phyloP scores from a whole-genome alignment of 2,329 filamentous ascomycete genomes.

The Tothia fuscella region DNA sequence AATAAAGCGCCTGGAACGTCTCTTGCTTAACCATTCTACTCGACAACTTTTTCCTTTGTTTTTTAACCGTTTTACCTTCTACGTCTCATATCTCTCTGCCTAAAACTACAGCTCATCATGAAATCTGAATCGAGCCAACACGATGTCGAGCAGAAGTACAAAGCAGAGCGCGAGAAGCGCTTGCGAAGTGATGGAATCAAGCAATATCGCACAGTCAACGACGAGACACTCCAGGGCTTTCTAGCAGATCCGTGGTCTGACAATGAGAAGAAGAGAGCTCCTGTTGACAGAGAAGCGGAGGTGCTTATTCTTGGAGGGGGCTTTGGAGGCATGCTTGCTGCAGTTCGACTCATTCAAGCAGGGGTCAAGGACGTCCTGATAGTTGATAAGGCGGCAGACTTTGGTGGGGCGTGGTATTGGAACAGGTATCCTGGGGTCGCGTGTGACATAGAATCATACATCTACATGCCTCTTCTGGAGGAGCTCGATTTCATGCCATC shows the following conservation, averaged over 20 bases:
- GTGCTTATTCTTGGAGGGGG: slow-evolving; percentile 33
- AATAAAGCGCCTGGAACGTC: no score
- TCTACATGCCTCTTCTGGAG: slow-evolving; percentile 47
- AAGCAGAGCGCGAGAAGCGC: slow-evolving; percentile 20
- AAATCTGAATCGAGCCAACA: no score
- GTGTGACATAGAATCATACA: slow-evolving; percentile 34
- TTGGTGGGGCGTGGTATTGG: slow-evolving; percentile 33
- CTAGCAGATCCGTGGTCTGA: slow-evolving; percentile 6
- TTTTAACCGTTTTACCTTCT: no score
- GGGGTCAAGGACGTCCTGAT: slow-evolving; percentile 30
- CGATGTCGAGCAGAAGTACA: slow-evolving; percentile 20
- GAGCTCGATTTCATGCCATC: slow-evolving; percentile 47
- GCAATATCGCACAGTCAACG: background rate
- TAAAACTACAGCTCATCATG: no score
- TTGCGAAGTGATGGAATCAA: slow-evolving; percentile 13
- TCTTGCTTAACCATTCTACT: no score
- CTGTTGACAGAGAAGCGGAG: slow-evolving; percentile 18
- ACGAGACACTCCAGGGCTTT: background rate
- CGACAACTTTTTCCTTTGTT: no score
- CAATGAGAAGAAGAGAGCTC: slow-evolving; percentile 13
- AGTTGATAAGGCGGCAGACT: slow-evolving; percentile 35
- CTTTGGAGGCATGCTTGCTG: slow-evolving; percentile 32
- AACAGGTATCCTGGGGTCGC: slow-evolving; percentile 18
- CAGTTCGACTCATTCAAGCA: slow-evolving; percentile 27
- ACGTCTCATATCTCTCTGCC: no score